Percentiles rank a stretch among this genome's conserved stretches.
These are phyloP conservation scores for Diaporthe amygdali DNA, from an alignment of 2,329 filamentous ascomycete genomes.

Conservation along the genomic window DNA sequence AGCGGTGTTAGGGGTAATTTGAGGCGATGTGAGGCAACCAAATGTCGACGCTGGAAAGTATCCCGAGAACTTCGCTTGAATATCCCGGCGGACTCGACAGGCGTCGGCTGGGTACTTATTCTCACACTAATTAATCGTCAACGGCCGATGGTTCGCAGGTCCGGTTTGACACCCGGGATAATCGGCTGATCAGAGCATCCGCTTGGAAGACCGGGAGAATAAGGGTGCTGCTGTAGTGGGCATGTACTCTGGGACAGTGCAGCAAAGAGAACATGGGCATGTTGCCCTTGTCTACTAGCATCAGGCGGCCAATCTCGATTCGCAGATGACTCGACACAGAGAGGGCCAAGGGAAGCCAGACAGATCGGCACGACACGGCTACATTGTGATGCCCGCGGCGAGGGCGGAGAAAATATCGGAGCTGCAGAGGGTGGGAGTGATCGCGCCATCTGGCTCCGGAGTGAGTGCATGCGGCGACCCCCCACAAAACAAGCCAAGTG, in stretches of 20 bases:
- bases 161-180: not conserved
- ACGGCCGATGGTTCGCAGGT: not conserved
- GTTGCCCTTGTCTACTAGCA: not conserved
- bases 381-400: not conserved
- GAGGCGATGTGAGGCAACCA: too few relatives aligned
- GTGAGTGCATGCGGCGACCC: constrained; percentile 26
- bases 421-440: not conserved
- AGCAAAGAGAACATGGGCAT: not conserved
- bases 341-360: not conserved
- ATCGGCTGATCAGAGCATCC: not conserved
- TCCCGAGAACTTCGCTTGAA: not conserved
- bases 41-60: not conserved
- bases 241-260: not conserved
- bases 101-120: not conserved
- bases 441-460: constrained; percentile 24
- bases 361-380: too few relatives aligned
- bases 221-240: not conserved
- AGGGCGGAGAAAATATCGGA: constrained; percentile 34
- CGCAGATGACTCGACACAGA: not conserved
- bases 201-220: constrained; percentile 7
- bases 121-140: not conserved
- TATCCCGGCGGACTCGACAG: not conserved
- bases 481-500: constrained; percentile 24
- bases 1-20: not conserved
- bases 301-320: not conserved